Conservation (phyloP, 1,139 yeast species). For the Wickerhamomyces sp. region DNA sequence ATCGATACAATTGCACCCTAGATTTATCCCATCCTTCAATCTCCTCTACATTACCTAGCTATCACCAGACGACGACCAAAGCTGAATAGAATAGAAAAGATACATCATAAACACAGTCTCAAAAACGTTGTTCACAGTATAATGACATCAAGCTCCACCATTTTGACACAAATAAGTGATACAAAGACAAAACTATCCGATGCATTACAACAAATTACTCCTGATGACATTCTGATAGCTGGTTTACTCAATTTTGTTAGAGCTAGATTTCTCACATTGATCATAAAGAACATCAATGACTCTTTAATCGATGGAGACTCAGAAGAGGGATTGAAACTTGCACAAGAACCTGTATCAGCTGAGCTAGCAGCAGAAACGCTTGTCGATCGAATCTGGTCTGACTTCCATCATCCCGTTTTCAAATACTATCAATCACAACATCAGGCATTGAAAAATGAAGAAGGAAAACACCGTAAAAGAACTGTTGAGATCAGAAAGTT, state of each 20-base stretch:
- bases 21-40: not conserved
- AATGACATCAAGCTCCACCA: not conserved
- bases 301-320: slow-evolving; percentile 3
- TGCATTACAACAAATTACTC: slow-evolving; percentile 9
- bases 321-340: slow-evolving; percentile 15
- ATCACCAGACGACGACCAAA: no score
- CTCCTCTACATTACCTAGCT: not conserved
- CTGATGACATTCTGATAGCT: slow-evolving; percentile 18
- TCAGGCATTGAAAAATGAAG: slow-evolving; percentile 24
- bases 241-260: slow-evolving; percentile 22
- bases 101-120: no score
- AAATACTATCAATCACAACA: slow-evolving; percentile 35
- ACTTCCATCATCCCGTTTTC: slow-evolving; percentile 59
- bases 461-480: slow-evolving; percentile 20
- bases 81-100: no score
- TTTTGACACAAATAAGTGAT: slow-evolving; percentile 11
- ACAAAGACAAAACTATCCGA: slow-evolving; percentile 15
- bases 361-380: slow-evolving; percentile 21
- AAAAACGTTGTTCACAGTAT: not conserved
- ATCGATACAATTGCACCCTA: no score
- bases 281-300: slow-evolving; percentile 17
- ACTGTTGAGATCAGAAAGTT: slow-evolving; percentile 55
- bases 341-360: slow-evolving; percentile 8
- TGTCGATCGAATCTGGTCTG: slow-evolving; percentile 52
- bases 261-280: slow-evolving; percentile 14